Evolutionary conservation across 441 rosid genomes (phyloP).

Genomic region (Euphorbia corollata): DNA sequence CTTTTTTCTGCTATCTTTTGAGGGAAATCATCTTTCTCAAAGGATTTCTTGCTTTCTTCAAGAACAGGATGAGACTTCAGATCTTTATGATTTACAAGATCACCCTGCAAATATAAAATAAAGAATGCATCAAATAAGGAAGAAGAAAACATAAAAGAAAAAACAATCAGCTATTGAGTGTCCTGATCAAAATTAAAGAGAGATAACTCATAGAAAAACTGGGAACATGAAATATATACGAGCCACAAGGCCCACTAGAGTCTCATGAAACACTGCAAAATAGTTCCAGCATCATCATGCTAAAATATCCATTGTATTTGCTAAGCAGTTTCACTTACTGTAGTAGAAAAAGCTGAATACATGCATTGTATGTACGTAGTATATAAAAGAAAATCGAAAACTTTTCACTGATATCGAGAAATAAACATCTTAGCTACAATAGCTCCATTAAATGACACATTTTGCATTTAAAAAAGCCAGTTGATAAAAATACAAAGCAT

Average conservation of each 20-base stretch:
- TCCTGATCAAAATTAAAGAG: not conserved
- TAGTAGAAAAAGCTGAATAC: not conserved
- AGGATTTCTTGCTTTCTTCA: conserved; percentile 27
- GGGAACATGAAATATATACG: not conserved
- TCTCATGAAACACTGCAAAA: not conserved
- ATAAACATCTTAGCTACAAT: not conserved
- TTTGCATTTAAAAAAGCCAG: not conserved
- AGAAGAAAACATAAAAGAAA: conserved; percentile 1
- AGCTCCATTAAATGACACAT: not conserved
- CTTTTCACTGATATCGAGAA: not conserved
- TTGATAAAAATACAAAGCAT: not conserved
- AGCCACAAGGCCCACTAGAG: not conserved
- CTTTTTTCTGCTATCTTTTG: conserved; percentile 11
- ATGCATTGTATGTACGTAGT: not conserved
- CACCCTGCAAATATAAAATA: conserved; percentile 25
- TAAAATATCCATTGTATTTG: not conserved
- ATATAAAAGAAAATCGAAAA: not conserved
- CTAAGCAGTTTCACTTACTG: not conserved
- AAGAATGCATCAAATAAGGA: not conserved
- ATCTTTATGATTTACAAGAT: conserved; percentile 26
- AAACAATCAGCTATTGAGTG: not conserved
- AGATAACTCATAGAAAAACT: conserved; percentile 3
- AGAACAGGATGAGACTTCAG: conserved; percentile 19
- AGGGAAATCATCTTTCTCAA: conserved; percentile 21
- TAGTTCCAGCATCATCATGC: not conserved